A percentile compares a stretch with the other conserved stretches of the same genome.
These are phyloP conservation scores for Balamuthia mandrillaris DNA, from an alignment of 208 protist species.

Conservation along the genomic window DNA sequence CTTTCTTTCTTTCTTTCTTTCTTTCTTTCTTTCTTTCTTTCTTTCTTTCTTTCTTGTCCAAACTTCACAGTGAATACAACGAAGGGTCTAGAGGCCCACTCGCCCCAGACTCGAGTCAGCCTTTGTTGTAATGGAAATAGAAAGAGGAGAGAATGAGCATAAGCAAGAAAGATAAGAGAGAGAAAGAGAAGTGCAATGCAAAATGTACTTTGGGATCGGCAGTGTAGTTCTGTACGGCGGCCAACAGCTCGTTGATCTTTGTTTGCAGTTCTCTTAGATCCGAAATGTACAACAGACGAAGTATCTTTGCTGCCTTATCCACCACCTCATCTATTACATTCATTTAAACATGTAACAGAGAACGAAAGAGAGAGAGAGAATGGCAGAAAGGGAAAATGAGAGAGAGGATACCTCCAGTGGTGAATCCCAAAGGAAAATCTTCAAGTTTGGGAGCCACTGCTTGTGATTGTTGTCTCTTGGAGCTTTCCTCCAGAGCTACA, in stretches of 20 bases:
- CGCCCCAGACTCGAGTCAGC: too few relatives aligned
- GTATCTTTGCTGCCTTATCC: constrained; percentile 39
- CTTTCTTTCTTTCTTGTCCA: too few relatives aligned
- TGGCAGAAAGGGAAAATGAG: not conserved
- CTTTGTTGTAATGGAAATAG: too few relatives aligned
- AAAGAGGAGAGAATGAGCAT: too few relatives aligned
- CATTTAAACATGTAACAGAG: too few relatives aligned
- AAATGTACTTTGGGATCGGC: constrained; percentile 48
- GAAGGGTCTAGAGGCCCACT: too few relatives aligned
- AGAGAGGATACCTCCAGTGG: not conserved
- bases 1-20: too few relatives aligned
- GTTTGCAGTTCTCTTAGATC: constrained; percentile 56
- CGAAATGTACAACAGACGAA: constrained; percentile 55
- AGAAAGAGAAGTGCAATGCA: too few relatives aligned
- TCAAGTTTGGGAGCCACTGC: not conserved
- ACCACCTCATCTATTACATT: not conserved
- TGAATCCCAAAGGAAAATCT: not conserved
- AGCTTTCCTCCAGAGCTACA: not conserved
- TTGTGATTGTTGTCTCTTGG: not conserved
- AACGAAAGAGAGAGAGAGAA: not conserved
- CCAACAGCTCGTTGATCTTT: constrained; percentile 57
- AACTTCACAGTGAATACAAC: too few relatives aligned
- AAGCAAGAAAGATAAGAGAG: too few relatives aligned
- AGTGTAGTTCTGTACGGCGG: constrained; percentile 45
- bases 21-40: too few relatives aligned